Conservation (phyloP, 371 early-diverging fungal species). For the Zychaea mexicana region DNA sequence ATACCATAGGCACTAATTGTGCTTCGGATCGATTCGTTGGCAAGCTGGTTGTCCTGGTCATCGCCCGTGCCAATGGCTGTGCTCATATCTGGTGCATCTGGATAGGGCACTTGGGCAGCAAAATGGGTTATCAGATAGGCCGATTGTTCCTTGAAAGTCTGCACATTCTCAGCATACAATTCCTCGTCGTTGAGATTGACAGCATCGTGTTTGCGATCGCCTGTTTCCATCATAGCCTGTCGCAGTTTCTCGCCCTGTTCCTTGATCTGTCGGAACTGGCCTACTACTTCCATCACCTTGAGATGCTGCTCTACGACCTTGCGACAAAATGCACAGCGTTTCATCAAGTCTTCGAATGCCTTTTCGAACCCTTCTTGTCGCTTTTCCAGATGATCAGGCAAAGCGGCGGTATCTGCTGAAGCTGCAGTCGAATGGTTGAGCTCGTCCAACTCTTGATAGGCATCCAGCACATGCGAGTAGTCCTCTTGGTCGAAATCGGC, state of each 20-base stretch:
- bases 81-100: constrained; percentile 34
- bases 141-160: constrained; percentile 38
- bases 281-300: constrained; percentile 33
- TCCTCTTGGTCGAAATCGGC: constrained; percentile 40
- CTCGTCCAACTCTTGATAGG: constrained; percentile 52
- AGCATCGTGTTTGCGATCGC: constrained; percentile 1
- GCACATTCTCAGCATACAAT: constrained; percentile 24
- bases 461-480: constrained; percentile 40
- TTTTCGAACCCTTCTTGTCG: constrained; percentile 52
- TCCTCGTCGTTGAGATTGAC: constrained; percentile 18
- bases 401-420: no score
- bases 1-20: constrained; percentile 37
- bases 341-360: constrained; percentile 43
- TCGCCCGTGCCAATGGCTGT: constrained; percentile 43
- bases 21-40: constrained; percentile 41
- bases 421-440: constrained; percentile 2
- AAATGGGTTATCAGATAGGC: constrained; percentile 39
- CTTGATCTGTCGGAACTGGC: constrained; percentile 31
- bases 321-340: constrained; percentile 25
- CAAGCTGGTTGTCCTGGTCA: constrained; percentile 29
- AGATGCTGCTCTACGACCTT: constrained; percentile 41
- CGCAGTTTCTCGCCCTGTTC: constrained; percentile 41
- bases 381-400: constrained; percentile 47
- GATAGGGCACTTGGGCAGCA: constrained; percentile 38
- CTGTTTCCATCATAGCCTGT: constrained; percentile 21